A percentile compares a stretch with the other conserved stretches of the same genome.
Evolutionary conservation across 768 basidiomycete species (phyloP).

Genomic region (Tylopilus subfusipes): DNA sequence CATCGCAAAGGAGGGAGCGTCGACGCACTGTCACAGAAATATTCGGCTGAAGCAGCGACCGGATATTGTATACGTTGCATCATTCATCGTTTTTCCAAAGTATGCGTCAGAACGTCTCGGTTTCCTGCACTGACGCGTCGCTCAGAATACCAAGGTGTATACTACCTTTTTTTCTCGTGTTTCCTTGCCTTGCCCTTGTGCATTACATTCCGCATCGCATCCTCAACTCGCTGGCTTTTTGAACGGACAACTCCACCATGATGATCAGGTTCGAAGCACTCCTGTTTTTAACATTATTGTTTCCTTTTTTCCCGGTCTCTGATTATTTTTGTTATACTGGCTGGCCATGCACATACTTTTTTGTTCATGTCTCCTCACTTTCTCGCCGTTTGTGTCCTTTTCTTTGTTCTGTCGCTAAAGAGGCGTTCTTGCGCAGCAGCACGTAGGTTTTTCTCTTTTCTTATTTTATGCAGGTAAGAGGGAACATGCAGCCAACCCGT

Average conservation of each 20-base stretch:
- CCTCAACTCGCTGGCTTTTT: slow-evolving; percentile 5
- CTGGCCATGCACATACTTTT: slow-evolving; percentile 25
- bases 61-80: slow-evolving; percentile 14
- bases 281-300: slow-evolving; percentile 34
- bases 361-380: slow-evolving; percentile 11
- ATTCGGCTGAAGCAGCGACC: slow-evolving; percentile 29
- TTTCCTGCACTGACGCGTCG: background rate
- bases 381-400: slow-evolving; percentile 9
- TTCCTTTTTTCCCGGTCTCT: slow-evolving; percentile 19
- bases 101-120: slow-evolving; percentile 5
- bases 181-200: slow-evolving; percentile 11
- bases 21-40: slow-evolving; percentile 51
- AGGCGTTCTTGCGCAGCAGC: slow-evolving; percentile 9
- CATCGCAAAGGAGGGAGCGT: slow-evolving; percentile 38
- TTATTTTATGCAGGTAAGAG: slow-evolving; percentile 30
- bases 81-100: slow-evolving; percentile 15
- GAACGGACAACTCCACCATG: slow-evolving; percentile 13
- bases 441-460: slow-evolving; percentile 18
- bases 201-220: slow-evolving; percentile 27
- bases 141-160: slow-evolving; percentile 21
- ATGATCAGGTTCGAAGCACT: slow-evolving; percentile 13
- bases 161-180: slow-evolving; percentile 11
- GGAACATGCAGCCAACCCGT: slow-evolving; percentile 20
- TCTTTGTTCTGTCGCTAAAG: slow-evolving; percentile 19
- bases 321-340: slow-evolving; percentile 23